Evolutionary conservation across 2,329 filamentous ascomycete species (phyloP).

Genomic region (Aureobasidium namibiae): DNA sequence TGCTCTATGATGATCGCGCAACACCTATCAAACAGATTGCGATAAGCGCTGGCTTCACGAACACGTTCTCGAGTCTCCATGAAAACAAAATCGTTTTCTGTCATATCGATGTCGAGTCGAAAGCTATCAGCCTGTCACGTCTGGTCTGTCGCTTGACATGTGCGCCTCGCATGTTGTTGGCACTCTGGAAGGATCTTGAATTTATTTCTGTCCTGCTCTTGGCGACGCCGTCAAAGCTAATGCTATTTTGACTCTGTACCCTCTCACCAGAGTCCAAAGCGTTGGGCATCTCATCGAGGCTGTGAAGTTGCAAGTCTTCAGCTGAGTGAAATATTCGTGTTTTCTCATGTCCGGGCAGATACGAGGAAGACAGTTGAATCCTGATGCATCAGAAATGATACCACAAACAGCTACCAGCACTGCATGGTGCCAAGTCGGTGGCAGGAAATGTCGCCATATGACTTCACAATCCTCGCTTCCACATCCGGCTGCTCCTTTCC

Average conservation of each 20-base stretch:
- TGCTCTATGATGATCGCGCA: neutral
- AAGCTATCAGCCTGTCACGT: constrained; percentile 3
- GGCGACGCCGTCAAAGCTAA: neutral
- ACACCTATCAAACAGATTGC: neutral
- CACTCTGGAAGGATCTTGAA: neutral
- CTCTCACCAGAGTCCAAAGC: neutral
- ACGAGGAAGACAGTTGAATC: neutral
- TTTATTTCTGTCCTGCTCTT: neutral
- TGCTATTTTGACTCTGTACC: neutral
- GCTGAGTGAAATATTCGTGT: neutral
- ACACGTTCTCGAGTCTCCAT: neutral
- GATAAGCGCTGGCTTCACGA: neutral
- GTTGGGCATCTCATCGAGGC: neutral
- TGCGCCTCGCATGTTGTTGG: neutral
- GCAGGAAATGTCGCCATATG: neutral
- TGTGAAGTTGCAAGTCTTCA: neutral
- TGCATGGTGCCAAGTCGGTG: neutral
- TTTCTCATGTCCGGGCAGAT: neutral
- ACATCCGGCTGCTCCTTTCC: neutral
- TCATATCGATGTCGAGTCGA: neutral
- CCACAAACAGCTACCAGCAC: too few relatives aligned
- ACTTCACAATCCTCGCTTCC: neutral
- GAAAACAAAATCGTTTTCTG: neutral
- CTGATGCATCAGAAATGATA: neutral
- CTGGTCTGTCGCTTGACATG: neutral